Percentiles rank a stretch among this genome's conserved stretches.
Evolutionary conservation across 2,329 filamentous ascomycete genomes (phyloP).

Genomic region (Trichothecium roseum): DNA sequence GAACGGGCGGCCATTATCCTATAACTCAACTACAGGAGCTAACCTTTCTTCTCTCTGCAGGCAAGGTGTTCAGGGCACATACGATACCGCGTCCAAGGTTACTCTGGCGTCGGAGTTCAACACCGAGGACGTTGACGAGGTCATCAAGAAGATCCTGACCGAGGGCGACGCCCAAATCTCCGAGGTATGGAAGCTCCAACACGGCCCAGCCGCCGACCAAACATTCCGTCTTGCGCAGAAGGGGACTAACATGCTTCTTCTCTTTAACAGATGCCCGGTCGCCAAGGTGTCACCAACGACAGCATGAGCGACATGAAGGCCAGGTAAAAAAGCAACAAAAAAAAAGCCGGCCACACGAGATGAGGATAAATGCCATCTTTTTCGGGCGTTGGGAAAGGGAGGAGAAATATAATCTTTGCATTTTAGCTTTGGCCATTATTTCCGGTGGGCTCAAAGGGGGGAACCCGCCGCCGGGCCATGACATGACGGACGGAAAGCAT

Average conservation of each 20-base stretch:
- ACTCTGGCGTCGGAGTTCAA: constrained; percentile 81
- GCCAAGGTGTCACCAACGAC: constrained; percentile 44
- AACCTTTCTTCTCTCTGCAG: constrained; percentile 30
- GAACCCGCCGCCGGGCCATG: too few relatives aligned
- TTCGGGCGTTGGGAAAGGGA: too few relatives aligned
- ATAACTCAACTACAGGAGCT: not conserved
- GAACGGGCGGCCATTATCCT: not conserved
- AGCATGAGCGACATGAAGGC: constrained; percentile 31
- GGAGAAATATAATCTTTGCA: too few relatives aligned
- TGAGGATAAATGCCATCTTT: too few relatives aligned
- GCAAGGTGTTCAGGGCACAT: constrained; percentile 74
- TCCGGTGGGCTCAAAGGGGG: too few relatives aligned
- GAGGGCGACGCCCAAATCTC: constrained; percentile 58
- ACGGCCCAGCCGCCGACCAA: not conserved
- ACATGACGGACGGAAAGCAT: too few relatives aligned
- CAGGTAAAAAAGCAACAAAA: too few relatives aligned
- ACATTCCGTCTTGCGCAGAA: not conserved
- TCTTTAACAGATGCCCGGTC: constrained; percentile 37
- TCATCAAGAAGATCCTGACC: constrained; percentile 72
- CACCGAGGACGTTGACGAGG: constrained; percentile 67
- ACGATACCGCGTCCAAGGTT: constrained; percentile 65
- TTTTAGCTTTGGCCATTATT: too few relatives aligned
- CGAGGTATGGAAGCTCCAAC: constrained; percentile 29
- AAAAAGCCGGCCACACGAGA: too few relatives aligned
- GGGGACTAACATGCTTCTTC: not conserved